Conservation (phyloP, 2,329 filamentous ascomycete genomes). For the Ophiosphaerella korrae region DNA sequence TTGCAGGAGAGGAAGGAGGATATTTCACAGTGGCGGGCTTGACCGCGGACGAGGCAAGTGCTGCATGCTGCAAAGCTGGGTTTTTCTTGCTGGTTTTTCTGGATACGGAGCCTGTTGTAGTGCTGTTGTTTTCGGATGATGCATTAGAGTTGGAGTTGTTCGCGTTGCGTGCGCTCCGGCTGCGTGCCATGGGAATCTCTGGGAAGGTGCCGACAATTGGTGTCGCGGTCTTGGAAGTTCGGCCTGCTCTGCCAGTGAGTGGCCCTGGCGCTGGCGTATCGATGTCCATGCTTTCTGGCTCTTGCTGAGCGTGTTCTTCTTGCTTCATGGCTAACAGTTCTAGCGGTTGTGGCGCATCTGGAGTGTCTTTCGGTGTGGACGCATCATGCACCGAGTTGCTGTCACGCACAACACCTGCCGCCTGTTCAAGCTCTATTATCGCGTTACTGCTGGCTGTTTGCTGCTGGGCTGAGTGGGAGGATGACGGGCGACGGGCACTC, state of each 20-base stretch:
- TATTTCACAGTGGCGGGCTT: slow-evolving; percentile 33
- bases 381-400: slow-evolving; percentile 28
- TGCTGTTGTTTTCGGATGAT: slow-evolving; percentile 49
- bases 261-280: slow-evolving; percentile 37
- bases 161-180: slow-evolving; percentile 50
- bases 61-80: slow-evolving; percentile 22
- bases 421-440: slow-evolving; percentile 41
- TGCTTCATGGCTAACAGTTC: slow-evolving; percentile 57
- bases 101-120: slow-evolving; percentile 35
- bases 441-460: slow-evolving; percentile 34
- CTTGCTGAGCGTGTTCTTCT: slow-evolving; percentile 56
- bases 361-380: slow-evolving; percentile 38
- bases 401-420: slow-evolving; percentile 32
- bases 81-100: slow-evolving; percentile 47
- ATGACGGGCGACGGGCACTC: slow-evolving; percentile 39
- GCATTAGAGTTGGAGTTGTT: slow-evolving; percentile 44
- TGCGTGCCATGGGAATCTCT: slow-evolving; percentile 48
- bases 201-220: slow-evolving; percentile 53
- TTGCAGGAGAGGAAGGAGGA: slow-evolving; percentile 40
- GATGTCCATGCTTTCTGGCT: slow-evolving; percentile 48
- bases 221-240: slow-evolving; percentile 55
- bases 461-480: slow-evolving; percentile 43
- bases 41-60: slow-evolving; percentile 34
- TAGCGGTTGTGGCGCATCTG: slow-evolving; percentile 41
- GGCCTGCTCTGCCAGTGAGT: slow-evolving; percentile 44